These are phyloP conservation scores for Tolypocladium amazonense DNA, from an alignment of 2,329 filamentous ascomycete species.

Conservation along the genomic window DNA sequence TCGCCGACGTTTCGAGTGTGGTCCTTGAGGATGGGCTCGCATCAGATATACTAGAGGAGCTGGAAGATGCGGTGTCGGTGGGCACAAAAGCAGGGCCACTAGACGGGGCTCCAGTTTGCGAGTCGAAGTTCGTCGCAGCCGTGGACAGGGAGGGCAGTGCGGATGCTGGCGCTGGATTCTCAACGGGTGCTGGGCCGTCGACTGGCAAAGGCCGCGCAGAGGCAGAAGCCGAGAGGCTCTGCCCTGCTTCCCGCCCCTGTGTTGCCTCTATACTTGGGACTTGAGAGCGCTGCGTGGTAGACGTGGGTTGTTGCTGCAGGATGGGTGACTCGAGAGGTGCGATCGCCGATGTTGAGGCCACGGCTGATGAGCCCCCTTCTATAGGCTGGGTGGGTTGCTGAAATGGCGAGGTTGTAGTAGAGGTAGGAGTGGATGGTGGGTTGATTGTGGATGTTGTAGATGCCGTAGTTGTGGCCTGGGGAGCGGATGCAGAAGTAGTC, in stretches of 20 bases:
- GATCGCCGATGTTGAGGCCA: not conserved
- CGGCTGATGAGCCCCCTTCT: not conserved
- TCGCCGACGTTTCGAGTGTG: not conserved
- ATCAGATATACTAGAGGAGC: not conserved
- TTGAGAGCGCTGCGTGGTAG: not conserved
- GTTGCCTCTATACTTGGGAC: not conserved
- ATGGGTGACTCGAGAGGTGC: not conserved
- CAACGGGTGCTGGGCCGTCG: not conserved
- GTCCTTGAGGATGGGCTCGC: not conserved
- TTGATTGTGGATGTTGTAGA: not conserved
- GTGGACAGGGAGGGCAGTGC: not conserved
- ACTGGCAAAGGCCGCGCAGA: not conserved
- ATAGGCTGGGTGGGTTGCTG: not conserved
- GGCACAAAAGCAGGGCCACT: not conserved
- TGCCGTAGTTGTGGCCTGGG: not conserved
- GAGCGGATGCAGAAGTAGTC: not conserved
- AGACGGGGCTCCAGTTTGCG: not conserved
- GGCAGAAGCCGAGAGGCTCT: not conserved
- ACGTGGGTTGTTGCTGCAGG: not conserved
- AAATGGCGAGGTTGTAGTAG: not conserved
- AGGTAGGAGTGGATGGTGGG: not conserved
- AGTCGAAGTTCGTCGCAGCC: not conserved
- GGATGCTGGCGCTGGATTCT: not conserved
- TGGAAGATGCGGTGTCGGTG: not conserved
- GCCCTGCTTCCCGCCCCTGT: not conserved